Evolutionary conservation across 148 eudicot genomes (phyloP), one percentile per base, ranked within the genome.

Genomic region (Diospyros lotus): DNA sequence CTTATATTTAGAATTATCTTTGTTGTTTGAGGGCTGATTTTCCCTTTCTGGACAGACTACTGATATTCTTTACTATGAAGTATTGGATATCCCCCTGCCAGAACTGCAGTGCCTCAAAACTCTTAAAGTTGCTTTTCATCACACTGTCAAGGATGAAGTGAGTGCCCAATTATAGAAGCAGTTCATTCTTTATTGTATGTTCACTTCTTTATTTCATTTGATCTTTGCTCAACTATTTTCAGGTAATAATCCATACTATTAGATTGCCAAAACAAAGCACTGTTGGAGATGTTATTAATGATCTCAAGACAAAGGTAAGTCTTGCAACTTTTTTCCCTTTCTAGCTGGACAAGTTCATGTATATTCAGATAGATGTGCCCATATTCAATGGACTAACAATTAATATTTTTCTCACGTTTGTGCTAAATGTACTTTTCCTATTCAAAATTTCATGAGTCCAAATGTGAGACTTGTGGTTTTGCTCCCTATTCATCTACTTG

Each of bases 111-210:
- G 88, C 48, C 78, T 88, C 48, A 88, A 86, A 78, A 86, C 88
- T 18, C 79, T 88, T 41, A 88, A 88, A 78, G 88, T 88, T 73
- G 88, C 89, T 61, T 88, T 82, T 71, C 86, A 84, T 79, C 79
- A 81, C 77, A 85, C 92, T 50, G 77, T 89, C 56, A 88, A 88
- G 74, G 86, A 88, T 71, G 92, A 88, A 61, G 92, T 86, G 72
- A 82, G 88, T 80, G 15, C 43, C 74, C 6, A 18, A 71, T 41
- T 74, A 43, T 15, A 39, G 46, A 14, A 1, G 15, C 28, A 28
- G 28, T 28, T 17, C 68, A 44, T 51, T 55, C 13, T 4, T 9
- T 69, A 51, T 38, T 52, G 15, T 71, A 15, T 52, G n/a, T 14
- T 72, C 51, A 1, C n/a, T 13, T 68, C 14, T 64, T 69, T 58